A percentile compares a stretch with the other conserved stretches of the same genome.
These are phyloP conservation scores for Aspergillus sp. DNA, from an alignment of 2,329 filamentous ascomycete species.

Conservation along the genomic window DNA sequence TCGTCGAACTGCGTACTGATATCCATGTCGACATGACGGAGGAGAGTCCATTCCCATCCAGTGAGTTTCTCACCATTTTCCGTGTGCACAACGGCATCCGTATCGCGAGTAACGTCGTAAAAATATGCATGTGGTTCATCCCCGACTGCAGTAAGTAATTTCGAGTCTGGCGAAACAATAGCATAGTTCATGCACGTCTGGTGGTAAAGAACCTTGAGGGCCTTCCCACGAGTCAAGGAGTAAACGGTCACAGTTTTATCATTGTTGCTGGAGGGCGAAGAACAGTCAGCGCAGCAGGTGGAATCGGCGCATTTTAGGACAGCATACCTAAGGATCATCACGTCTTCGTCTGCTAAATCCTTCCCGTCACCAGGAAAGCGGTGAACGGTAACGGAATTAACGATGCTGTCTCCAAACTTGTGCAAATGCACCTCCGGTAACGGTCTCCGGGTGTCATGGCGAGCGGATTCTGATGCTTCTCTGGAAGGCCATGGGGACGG, in stretches of 20 bases:
- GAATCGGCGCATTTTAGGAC: conserved; percentile 25
- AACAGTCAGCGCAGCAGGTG: conserved; percentile 43
- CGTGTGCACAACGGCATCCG: conserved; percentile 17
- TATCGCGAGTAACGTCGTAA: conserved; percentile 47
- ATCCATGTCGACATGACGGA: conserved; percentile 34
- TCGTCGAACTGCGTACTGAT: conserved; percentile 33
- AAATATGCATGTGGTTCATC: conserved; percentile 84
- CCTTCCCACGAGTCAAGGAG: conserved; percentile 59
- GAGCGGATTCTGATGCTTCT: conserved; percentile 13
- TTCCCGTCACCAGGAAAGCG: conserved; percentile 40
- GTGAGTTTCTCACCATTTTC: conserved; percentile 28
- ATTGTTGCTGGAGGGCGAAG: conserved; percentile 65
- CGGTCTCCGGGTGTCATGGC: conserved; percentile 12
- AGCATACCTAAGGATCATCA: conserved; percentile 44
- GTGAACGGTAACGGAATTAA: conserved; percentile 60
- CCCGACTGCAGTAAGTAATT: conserved; percentile 70
- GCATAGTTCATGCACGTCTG: conserved; percentile 88
- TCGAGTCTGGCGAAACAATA: conserved; percentile 83
- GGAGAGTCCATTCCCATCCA: conserved; percentile 35
- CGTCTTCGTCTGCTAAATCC: conserved; percentile 45
- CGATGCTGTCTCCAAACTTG: conserved; percentile 55
- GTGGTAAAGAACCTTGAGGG: conserved; percentile 63
- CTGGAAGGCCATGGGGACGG: conserved; percentile 16
- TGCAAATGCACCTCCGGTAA: conserved; percentile 46
- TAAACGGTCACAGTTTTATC: conserved; percentile 84